Evolutionary conservation across 768 basidiomycete species (phyloP).

Genomic region (Rhizopogon roseolus): DNA sequence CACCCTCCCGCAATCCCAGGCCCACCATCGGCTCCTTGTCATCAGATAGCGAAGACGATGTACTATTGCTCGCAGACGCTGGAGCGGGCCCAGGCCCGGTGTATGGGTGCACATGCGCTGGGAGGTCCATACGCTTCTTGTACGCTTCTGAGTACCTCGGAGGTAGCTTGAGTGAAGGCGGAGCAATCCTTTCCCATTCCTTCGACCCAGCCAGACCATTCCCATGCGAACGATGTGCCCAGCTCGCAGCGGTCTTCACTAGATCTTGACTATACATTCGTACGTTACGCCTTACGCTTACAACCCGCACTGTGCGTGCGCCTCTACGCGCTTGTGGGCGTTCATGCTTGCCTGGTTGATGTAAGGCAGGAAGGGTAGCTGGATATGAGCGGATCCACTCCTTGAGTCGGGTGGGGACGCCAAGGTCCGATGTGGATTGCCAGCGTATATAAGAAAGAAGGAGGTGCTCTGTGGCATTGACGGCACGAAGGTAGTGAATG

Average conservation of each 20-base stretch:
- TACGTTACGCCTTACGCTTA: slow-evolving; percentile 75
- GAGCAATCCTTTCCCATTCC: slow-evolving; percentile 76
- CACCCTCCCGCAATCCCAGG: slow-evolving; percentile 38
- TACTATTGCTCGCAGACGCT: slow-evolving; percentile 40
- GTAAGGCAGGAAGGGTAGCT: slow-evolving; percentile 63
- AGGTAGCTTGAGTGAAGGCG: slow-evolving; percentile 50
- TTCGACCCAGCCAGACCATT: slow-evolving; percentile 50
- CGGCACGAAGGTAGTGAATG: slow-evolving; percentile 70
- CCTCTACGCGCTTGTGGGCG: slow-evolving; percentile 69
- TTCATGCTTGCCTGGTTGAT: slow-evolving; percentile 39
- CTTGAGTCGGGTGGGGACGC: slow-evolving; percentile 81
- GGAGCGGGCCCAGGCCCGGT: slow-evolving; percentile 22
- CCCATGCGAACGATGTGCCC: slow-evolving; percentile 35
- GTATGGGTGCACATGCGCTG: slow-evolving; percentile 53
- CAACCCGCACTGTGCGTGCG: slow-evolving; percentile 70
- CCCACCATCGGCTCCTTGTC: slow-evolving; percentile 28
- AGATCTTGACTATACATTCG: slow-evolving; percentile 86
- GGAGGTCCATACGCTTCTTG: slow-evolving; percentile 73
- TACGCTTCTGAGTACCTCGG: slow-evolving; percentile 73
- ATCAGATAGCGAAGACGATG: slow-evolving; percentile 28
- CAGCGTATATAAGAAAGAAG: slow-evolving; percentile 87
- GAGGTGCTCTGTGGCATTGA: slow-evolving; percentile 88
- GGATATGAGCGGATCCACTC: slow-evolving; percentile 93
- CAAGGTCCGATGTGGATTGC: slow-evolving; percentile 44
- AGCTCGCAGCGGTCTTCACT: slow-evolving; percentile 56